These are phyloP conservation scores for Cryoendolithus antarcticus DNA, from an alignment of 2,329 filamentous ascomycete genomes.

Conservation along the genomic window DNA sequence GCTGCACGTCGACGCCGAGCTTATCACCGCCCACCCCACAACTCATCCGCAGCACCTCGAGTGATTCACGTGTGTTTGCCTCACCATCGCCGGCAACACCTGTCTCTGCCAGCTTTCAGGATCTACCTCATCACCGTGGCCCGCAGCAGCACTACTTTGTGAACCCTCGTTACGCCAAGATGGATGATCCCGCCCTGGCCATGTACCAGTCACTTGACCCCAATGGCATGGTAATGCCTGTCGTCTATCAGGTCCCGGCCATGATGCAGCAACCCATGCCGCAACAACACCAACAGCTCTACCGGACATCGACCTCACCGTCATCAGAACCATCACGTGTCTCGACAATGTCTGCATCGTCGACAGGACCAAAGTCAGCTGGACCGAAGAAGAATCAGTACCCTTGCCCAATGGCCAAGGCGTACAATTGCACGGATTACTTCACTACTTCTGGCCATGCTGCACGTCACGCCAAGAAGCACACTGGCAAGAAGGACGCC, in stretches of 20 bases:
- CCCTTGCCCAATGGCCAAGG: slow-evolving; percentile 60
- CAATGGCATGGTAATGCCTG: slow-evolving; percentile 15
- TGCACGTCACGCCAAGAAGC: slow-evolving; percentile 74
- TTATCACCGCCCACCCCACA: slow-evolving; percentile 35
- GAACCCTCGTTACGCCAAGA: slow-evolving; percentile 15
- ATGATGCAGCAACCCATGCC: slow-evolving; percentile 12
- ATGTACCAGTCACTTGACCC: slow-evolving; percentile 25
- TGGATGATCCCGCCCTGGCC: slow-evolving; percentile 23
- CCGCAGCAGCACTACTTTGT: slow-evolving; percentile 9
- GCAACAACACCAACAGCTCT: slow-evolving; percentile 8
- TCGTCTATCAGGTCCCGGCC: slow-evolving; percentile 20
- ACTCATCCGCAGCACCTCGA: slow-evolving; percentile 34
- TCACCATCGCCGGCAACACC: slow-evolving; percentile 37
- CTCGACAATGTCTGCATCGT: slow-evolving; percentile 31
- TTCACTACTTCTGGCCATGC: slow-evolving; percentile 78
- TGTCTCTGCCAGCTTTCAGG: slow-evolving; percentile 22
- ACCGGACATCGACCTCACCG: slow-evolving; percentile 34
- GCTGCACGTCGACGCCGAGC: slow-evolving; percentile 32
- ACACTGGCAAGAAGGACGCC: slow-evolving; percentile 69
- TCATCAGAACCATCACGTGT: slow-evolving; percentile 34
- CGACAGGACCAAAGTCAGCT: slow-evolving; percentile 20
- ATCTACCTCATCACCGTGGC: slow-evolving; percentile 13
- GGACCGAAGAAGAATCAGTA: slow-evolving; percentile 52
- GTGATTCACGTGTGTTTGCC: slow-evolving; percentile 31
- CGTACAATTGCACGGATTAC: slow-evolving; percentile 60